Percentiles rank a stretch among this genome's conserved stretches.
phyloP scores from a whole-genome alignment of 306 rosid species.

The Prunus mira region DNA sequence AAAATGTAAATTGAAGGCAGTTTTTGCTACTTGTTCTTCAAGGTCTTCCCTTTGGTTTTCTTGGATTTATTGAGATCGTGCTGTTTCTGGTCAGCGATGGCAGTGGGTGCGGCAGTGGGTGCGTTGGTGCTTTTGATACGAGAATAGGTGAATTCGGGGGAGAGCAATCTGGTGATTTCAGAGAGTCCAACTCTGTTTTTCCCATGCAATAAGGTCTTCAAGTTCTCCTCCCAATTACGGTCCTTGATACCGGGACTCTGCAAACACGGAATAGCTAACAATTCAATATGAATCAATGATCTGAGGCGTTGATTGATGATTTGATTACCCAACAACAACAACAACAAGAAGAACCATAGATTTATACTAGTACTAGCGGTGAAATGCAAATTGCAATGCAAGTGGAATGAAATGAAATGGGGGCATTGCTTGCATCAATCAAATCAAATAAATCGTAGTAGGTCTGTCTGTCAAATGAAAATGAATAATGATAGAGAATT shows the following conservation, averaged over 20 bases:
- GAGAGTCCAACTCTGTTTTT: conserved; percentile 47
- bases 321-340: no score
- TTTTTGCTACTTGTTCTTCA: not conserved
- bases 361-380: no score
- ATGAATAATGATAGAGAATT: no score
- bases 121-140: conserved; percentile 34
- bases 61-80: conserved; percentile 12
- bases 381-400: no score
- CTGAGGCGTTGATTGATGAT: no score
- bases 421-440: no score
- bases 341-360: no score
- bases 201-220: conserved; percentile 48
- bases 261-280: conserved; percentile 2
- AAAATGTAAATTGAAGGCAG: no score
- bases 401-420: no score
- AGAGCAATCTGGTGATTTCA: conserved; percentile 48
- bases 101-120: not conserved
- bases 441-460: no score
- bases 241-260: conserved; percentile 70
- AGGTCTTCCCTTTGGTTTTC: conserved; percentile 5
- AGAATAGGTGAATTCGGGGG: conserved; percentile 52
- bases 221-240: conserved; percentile 57
- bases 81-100: conserved; percentile 2
- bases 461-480: no score
- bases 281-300: not conserved